Conservation (phyloP, 805 yeast genomes). For the Ogataea glucozyma region DNA sequence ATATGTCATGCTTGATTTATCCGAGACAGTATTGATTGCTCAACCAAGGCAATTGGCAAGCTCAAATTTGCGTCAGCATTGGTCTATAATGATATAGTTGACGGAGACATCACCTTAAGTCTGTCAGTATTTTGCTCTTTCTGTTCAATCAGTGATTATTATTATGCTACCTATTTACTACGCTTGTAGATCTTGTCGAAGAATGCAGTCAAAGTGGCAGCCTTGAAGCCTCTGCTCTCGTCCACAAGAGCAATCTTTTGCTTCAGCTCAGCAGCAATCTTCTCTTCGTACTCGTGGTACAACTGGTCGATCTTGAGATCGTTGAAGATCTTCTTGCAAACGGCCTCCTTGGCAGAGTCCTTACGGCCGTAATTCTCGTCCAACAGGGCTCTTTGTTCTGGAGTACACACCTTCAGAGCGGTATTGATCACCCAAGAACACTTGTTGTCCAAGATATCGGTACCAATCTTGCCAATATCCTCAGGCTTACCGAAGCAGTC, state of each 20-base stretch:
- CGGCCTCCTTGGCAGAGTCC: conserved; percentile 63
- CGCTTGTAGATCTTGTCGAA: conserved; percentile 92
- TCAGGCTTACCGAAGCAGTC: conserved; percentile 98
- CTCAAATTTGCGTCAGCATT: too few species aligned
- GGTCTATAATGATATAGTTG: too few species aligned
- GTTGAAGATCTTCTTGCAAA: conserved; percentile 69
- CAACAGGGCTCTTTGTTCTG: conserved; percentile 78
- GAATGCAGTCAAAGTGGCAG: conserved; percentile 80
- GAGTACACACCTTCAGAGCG: conserved; percentile 74
- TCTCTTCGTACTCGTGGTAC: conserved; percentile 83
- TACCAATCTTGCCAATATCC: conserved; percentile 97
- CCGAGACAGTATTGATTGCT: too few species aligned
- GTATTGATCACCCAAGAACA: conserved; percentile 97
- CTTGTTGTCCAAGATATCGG: conserved; percentile 97
- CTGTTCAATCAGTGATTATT: neutral
- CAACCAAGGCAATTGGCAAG: too few species aligned
- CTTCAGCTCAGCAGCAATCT: conserved; percentile 62
- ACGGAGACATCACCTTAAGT: too few species aligned
- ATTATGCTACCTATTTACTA: conserved; percentile 54
- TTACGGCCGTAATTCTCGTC: conserved; percentile 92
- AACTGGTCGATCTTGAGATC: conserved; percentile 70
- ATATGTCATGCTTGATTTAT: too few species aligned
- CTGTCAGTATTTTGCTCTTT: neutral
- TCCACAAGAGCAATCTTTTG: conserved; percentile 70
- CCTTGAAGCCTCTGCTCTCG: conserved; percentile 91